Evolutionary conservation across 2,329 filamentous ascomycete species (phyloP), one percentile per base, ranked within the genome.

Genomic region (Cryoendolithus antarcticus): DNA sequence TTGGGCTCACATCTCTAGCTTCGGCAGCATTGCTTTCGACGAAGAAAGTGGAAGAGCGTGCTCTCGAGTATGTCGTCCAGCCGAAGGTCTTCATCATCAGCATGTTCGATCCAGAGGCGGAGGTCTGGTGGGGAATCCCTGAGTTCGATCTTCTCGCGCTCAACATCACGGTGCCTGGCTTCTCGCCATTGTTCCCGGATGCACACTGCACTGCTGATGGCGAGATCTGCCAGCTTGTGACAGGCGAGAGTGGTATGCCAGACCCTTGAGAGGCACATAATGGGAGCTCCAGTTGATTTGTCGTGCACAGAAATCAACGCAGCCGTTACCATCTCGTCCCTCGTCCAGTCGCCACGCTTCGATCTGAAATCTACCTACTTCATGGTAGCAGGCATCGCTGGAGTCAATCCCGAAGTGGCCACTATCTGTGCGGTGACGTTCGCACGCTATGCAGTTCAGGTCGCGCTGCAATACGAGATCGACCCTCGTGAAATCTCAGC

Each of bases 391-490:
- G 82, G 82, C 2, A 86, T 88, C 45, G 81, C 76, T 2, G 82
- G 82, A n/a, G 68, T 84, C 32, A 85, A 75, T 56, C 82, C 82
- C 1, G 72, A 77, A 44, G 61, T 74, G 19, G 75, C 70, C 13
- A 84, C 81, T 0, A 66, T 82, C 4, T 75, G 72, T 33, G 71
- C 72, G 31, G 80, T 83, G 0, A 77, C 78, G 1, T 74, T 88
- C 39, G 72, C 77, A 30, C 71, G 74, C 13, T 88, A 77, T 52
- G 74, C 80, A 0, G 70, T 86, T 4, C 82, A 86, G 54, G 80
- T 85, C 2, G 80, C 77, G 0, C 64, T 86, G 38, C 81, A 86
- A 57, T 82, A 85, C 47, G 82, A 86, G 58, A 74, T 86, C 44
- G 81, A 86, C 49, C 63, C 72, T 1, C 72, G 81, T 28, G 80